Conservation (phyloP, 768 basidiomycete species). For the Calocybe indica region DNA sequence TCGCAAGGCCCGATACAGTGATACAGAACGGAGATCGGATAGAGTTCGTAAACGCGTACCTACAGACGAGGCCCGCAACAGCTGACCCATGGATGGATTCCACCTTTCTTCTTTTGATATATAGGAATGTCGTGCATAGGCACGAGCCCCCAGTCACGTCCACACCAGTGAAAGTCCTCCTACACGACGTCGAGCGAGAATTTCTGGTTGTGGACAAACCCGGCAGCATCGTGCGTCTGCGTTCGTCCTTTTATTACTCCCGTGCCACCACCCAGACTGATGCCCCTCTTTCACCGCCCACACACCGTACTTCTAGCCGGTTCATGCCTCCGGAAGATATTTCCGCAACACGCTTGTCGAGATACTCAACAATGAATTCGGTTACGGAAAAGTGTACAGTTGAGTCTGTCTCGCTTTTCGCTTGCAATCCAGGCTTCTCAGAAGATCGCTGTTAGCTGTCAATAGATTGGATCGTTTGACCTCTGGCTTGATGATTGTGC, state of each 20-base stretch:
- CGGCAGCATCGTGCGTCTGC: slow-evolving; percentile 80
- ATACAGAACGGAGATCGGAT: slow-evolving; percentile 85
- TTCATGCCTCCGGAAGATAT: slow-evolving; percentile 90
- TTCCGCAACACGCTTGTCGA: slow-evolving; percentile 84
- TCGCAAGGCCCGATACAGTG: slow-evolving; percentile 74
- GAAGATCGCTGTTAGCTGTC: slow-evolving; percentile 53
- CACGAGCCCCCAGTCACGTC: slow-evolving; percentile 95
- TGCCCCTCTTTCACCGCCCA: slow-evolving; percentile 6
- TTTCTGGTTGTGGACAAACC: slow-evolving; percentile 97
- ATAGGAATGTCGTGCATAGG: slow-evolving; percentile 88
- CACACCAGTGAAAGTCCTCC: slow-evolving; percentile 72
- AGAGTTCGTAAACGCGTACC: slow-evolving; percentile 48
- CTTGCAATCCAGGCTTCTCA: slow-evolving; percentile 1
- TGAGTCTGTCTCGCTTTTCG: slow-evolving; percentile 22
- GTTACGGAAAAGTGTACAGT: slow-evolving; percentile 81
- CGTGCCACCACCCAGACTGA: too few species aligned
- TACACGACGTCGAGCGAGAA: slow-evolving; percentile 70
- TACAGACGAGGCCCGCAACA: neutral
- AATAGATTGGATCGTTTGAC: slow-evolving; percentile 94
- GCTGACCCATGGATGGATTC: slow-evolving; percentile 9
- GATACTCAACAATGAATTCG: slow-evolving; percentile 80
- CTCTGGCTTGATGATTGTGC: slow-evolving; percentile 92
- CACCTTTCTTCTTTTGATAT: neutral
- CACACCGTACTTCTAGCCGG: slow-evolving; percentile 49
- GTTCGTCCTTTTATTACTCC: slow-evolving; percentile 5